Evolutionary conservation across 805 yeast species (phyloP).

Genomic region (Candida ulmi): DNA sequence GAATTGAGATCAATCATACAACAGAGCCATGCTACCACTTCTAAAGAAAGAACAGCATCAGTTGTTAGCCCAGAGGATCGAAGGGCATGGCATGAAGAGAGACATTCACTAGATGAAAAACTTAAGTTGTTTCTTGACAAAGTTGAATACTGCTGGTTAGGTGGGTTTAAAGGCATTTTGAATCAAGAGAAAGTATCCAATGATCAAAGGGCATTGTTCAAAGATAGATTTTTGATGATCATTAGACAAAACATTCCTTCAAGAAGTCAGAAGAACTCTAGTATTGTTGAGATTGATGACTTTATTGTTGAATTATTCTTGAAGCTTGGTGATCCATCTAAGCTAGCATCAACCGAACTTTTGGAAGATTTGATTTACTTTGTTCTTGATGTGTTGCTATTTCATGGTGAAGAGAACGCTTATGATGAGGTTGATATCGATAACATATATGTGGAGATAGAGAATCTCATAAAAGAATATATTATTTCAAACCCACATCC

Average conservation of each 20-base stretch:
- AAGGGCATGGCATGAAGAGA: constrained; percentile 70
- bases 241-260: constrained; percentile 45
- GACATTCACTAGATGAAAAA: constrained; percentile 56
- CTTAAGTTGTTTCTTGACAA: constrained; percentile 46
- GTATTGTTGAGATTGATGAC: constrained; percentile 32
- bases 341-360: constrained; percentile 28
- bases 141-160: constrained; percentile 67
- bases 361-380: constrained; percentile 62
- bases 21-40: constrained; percentile 58
- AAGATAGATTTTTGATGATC: constrained; percentile 30
- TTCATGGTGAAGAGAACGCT: constrained; percentile 59
- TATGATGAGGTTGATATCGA: constrained; percentile 63
- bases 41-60: constrained; percentile 41
- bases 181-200: constrained; percentile 26
- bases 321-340: constrained; percentile 35
- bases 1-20: constrained; percentile 48
- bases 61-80: constrained; percentile 56
- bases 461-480: constrained; percentile 36
- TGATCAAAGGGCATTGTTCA: constrained; percentile 28
- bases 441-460: constrained; percentile 45
- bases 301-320: constrained; percentile 46
- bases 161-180: constrained; percentile 70
- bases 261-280: constrained; percentile 33
- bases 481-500: constrained; percentile 12
- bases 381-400: constrained; percentile 52